These are phyloP conservation scores for Aschersonia sp. DNA, from an alignment of 2,329 filamentous ascomycete species.

Conservation along the genomic window DNA sequence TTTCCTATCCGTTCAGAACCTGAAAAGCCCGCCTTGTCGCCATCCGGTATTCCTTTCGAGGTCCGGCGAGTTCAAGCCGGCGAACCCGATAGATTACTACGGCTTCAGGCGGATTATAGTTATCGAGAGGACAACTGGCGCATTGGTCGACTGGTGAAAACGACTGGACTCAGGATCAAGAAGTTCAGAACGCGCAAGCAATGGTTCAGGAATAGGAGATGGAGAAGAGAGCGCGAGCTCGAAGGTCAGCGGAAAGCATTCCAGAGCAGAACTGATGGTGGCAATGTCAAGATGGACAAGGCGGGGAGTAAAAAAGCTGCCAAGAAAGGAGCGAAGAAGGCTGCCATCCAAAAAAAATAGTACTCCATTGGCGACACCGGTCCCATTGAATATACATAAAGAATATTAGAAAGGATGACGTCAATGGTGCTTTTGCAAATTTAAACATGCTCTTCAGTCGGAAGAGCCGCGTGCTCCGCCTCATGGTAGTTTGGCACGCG, in stretches of 20 bases:
- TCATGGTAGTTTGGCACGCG: too few relatives aligned
- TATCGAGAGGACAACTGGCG: slow-evolving; percentile 48
- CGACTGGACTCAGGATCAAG: slow-evolving; percentile 33
- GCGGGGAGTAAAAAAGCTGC: slow-evolving; percentile 18
- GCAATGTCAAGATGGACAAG: slow-evolving; percentile 17
- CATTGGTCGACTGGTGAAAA: slow-evolving; percentile 38
- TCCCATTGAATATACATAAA: too few relatives aligned
- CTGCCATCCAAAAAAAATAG: slow-evolving; percentile 18
- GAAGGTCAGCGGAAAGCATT: slow-evolving; percentile 25
- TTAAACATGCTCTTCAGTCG: too few relatives aligned
- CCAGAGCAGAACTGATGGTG: slow-evolving; percentile 17
- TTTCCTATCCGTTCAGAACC: slow-evolving; percentile 26
- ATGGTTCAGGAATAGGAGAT: slow-evolving; percentile 28
- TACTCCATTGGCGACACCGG: neutral
- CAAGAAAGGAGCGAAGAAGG: slow-evolving; percentile 21
- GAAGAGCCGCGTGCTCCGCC: too few relatives aligned
- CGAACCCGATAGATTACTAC: slow-evolving; percentile 32
- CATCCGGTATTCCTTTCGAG: slow-evolving; percentile 35
- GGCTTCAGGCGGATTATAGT: slow-evolving; percentile 37
- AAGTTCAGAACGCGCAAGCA: slow-evolving; percentile 36
- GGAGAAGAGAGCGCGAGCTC: slow-evolving; percentile 26
- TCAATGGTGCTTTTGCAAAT: too few relatives aligned
- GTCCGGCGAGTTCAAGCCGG: slow-evolving; percentile 25
- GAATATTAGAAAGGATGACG: neutral
- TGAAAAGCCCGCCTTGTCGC: slow-evolving; percentile 24